Percentiles rank a stretch among this genome's conserved stretches.
These are phyloP conservation scores for Microsporum canis DNA, from an alignment of 2,329 filamentous ascomycete species.

Conservation along the genomic window DNA sequence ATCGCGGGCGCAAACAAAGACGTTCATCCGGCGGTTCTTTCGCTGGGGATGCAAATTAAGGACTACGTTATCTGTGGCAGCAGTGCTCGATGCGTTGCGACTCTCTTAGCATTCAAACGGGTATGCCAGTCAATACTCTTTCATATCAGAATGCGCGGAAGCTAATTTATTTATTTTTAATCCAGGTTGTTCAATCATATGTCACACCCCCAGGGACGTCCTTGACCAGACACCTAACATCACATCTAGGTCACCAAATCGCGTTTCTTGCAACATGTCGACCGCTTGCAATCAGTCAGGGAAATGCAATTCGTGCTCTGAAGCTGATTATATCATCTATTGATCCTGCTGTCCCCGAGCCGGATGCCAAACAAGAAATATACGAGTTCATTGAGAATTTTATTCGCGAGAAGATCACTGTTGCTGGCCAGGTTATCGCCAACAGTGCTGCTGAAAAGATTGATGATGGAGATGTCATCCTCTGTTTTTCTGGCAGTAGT, in stretches of 20 bases:
- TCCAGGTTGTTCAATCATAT: conserved; percentile 74
- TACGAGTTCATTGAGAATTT: conserved; percentile 76
- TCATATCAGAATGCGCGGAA: neutral
- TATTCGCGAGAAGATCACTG: conserved; percentile 77
- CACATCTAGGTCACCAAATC: conserved; percentile 89
- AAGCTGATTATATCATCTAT: conserved; percentile 88
- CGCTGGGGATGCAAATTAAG: conserved; percentile 80
- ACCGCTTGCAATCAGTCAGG: conserved; percentile 94
- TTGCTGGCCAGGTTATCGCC: conserved; percentile 78
- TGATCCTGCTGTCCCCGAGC: conserved; percentile 72
- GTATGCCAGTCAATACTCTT: conserved; percentile 36
- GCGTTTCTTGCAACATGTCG: conserved; percentile 87
- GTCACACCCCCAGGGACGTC: conserved; percentile 74
- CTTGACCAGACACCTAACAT: conserved; percentile 79
- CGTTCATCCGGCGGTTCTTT: conserved; percentile 75
- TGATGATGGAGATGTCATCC: conserved; percentile 63
- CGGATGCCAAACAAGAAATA: conserved; percentile 67
- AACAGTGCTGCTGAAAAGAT: conserved; percentile 65
- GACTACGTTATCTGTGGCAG: conserved; percentile 82
- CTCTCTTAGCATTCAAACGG: conserved; percentile 78
- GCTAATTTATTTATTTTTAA: conserved; percentile 4
- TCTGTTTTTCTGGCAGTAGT: conserved; percentile 77
- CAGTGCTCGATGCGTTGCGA: conserved; percentile 76
- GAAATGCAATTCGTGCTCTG: conserved; percentile 87
- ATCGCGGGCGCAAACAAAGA: conserved; percentile 53